Base-by-base conservation (phyloP, 2,329 filamentous ascomycete species). In the Exophiala sp. region DNA sequence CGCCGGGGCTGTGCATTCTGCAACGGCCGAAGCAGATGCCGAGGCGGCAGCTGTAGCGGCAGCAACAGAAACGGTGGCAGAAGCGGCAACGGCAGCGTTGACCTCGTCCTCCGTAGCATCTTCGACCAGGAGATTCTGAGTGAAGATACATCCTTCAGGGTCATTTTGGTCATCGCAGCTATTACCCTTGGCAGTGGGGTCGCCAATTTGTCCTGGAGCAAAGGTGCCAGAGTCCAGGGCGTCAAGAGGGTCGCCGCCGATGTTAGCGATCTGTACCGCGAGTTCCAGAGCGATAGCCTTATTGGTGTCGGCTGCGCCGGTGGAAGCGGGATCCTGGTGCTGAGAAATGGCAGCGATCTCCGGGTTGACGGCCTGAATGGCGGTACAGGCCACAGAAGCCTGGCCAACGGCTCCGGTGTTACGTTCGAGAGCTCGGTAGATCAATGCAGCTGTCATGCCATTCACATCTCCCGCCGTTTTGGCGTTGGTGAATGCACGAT, bases 261-360 rank as follows among this genome's bases (percentile, higher is more conserved):
- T 72, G 3, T 71, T 68, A 16, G 74, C 73, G 44, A 85, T 77
- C 67, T 84, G 78, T 45, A 70, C 67, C 14, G 82, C 81, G 2
- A 84, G 69, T 38, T 73, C 74, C 5, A 82, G 70, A 40, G 78
- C 74, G 57, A 84, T 77, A 29, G 71, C 69, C 69, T 82, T 83
- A 72, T 85, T 85, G 41, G 71, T 68, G 1, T 64, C 74, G 11
- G 74, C 73, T 10, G 81, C 78, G 35, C 74, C 75, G 2, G 72
- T 62, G 0, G 78, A 78, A 16, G 82, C 82, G 22, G 82, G 80
- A 63, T 86, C 82, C 67, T 86, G 81, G 66, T 85, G 82, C 66
- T 83, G 80, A 46, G 72, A 68, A 52, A 86, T 64, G 37, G 79
- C 79, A 22, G 73, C 76, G 60, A 86, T 83, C 68, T 85, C 81